These are phyloP conservation scores for Venturia oleaginea DNA, from an alignment of 2,329 filamentous ascomycete genomes.

Conservation along the genomic window DNA sequence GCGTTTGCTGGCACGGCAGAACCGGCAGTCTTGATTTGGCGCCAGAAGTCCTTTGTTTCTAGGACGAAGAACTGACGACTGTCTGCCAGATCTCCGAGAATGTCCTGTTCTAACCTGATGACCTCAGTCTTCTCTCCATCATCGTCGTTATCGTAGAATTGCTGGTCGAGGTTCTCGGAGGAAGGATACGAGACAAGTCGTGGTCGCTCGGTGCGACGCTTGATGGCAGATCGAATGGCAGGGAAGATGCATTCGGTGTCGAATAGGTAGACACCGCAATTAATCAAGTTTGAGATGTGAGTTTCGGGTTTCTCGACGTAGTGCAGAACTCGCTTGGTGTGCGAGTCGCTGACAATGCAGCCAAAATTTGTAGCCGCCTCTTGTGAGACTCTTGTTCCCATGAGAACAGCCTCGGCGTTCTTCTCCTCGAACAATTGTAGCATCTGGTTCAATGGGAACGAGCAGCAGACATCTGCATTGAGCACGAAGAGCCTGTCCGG, in stretches of 20 bases:
- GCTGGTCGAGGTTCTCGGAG: slow-evolving; percentile 79
- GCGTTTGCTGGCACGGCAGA: slow-evolving; percentile 95
- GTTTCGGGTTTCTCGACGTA: slow-evolving; percentile 99
- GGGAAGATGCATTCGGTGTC: slow-evolving; percentile 93
- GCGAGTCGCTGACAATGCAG: slow-evolving; percentile 89
- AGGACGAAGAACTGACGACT: slow-evolving; percentile 97
- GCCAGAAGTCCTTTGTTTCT: slow-evolving; percentile 99
- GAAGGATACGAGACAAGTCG: slow-evolving; percentile 92
- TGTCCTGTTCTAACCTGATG: slow-evolving; percentile 93
- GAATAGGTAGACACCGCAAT: slow-evolving; percentile 98
- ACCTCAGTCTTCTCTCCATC: slow-evolving; percentile 76
- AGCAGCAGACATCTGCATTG: slow-evolving; percentile 98
- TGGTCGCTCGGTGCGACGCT: slow-evolving; percentile 84
- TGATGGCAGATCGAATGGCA: slow-evolving; percentile 87
- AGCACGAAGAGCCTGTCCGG: slow-evolving; percentile 95
- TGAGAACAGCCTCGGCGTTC: slow-evolving; percentile 91
- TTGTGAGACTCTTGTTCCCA: slow-evolving; percentile 77
- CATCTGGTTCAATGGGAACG: slow-evolving; percentile 94
- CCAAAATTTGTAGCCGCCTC: slow-evolving; percentile 94
- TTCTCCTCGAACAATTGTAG: slow-evolving; percentile 87
- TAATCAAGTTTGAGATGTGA: slow-evolving; percentile 96
- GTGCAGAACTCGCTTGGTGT: slow-evolving; percentile 91
- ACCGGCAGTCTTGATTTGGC: slow-evolving; percentile 98
- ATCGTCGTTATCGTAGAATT: slow-evolving; percentile 56
- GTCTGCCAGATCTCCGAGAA: slow-evolving; percentile 88